phyloP scores from a whole-genome alignment of 495 filamentous ascomycete species.

The Evernia prunastri region DNA sequence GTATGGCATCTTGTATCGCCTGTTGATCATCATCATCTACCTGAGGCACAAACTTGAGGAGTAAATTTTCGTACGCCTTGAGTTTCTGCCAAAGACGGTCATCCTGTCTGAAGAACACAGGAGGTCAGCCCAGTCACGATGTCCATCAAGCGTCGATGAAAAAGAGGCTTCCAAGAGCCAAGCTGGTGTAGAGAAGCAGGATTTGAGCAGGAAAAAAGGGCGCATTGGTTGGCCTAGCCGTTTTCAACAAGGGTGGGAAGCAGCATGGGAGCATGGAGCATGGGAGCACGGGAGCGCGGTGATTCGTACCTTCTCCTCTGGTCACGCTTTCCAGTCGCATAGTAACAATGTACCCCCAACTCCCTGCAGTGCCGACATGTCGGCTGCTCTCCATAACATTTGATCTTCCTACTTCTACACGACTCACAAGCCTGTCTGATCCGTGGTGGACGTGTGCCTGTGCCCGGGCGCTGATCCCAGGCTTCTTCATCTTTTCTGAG shows the following conservation, averaged over 20 bases:
- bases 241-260: not conserved
- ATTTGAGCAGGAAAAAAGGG: not conserved
- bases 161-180: not conserved
- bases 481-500: slow-evolving; percentile 13
- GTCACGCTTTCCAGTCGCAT: slow-evolving; percentile 53
- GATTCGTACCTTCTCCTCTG: slow-evolving; percentile 44
- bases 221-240: not conserved
- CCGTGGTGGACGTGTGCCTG: slow-evolving; percentile 5
- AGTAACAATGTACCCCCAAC: slow-evolving; percentile 45
- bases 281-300: not conserved
- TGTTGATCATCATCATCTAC: slow-evolving; percentile 32
- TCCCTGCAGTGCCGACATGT: slow-evolving; percentile 51
- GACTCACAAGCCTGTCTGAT: slow-evolving; percentile 45
- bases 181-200: not conserved
- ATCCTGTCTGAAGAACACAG: slow-evolving; percentile 39
- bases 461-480: not conserved
- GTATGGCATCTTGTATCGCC: slow-evolving; percentile 31
- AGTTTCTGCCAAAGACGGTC: slow-evolving; percentile 46
- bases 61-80: slow-evolving; percentile 39
- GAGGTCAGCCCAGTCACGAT: not conserved
- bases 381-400: slow-evolving; percentile 51
- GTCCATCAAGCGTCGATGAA: not conserved
- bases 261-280: too few relatives aligned
- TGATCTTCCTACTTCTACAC: slow-evolving; percentile 49
- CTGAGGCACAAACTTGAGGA: slow-evolving; percentile 22